These are phyloP conservation scores for Hypoxylon rubiginosum DNA, from an alignment of 2,329 filamentous ascomycete species.

Conservation along the genomic window DNA sequence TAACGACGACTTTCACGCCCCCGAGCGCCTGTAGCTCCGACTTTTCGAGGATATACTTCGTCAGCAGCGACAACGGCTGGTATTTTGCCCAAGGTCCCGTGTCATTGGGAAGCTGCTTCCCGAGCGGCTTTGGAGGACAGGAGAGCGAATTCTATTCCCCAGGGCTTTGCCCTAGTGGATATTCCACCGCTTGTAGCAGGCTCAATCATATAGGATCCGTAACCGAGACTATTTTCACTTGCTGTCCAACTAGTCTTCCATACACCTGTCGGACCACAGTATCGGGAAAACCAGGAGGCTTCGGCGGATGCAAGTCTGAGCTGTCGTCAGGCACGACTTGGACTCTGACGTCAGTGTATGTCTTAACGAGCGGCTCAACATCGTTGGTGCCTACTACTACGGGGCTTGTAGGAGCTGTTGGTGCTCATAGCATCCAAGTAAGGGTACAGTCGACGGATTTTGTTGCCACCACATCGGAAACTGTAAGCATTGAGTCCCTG, in stretches of 20 bases:
- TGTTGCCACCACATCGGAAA: background rate
- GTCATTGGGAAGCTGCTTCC: conserved; percentile 7
- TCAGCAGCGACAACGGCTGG: background rate
- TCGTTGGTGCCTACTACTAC: background rate
- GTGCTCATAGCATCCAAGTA: conserved; percentile 16
- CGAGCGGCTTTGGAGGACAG: background rate
- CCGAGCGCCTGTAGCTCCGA: conserved; percentile 3
- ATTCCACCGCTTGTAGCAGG: conserved; percentile 6
- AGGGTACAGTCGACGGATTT: conserved; percentile 20
- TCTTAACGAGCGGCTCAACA: background rate
- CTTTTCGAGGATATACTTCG: background rate
- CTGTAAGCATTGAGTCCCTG: background rate
- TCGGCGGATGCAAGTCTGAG: conserved; percentile 7
- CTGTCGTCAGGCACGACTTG: background rate
- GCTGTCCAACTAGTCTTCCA: background rate
- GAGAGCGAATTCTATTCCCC: conserved; percentile 9
- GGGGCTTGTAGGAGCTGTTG: background rate
- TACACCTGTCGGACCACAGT: conserved; percentile 4
- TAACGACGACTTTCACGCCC: conserved; percentile 15
- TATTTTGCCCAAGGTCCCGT: conserved; percentile 14
- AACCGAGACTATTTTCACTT: conserved; percentile 15
- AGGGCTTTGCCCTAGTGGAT: conserved; percentile 15
- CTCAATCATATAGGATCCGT: background rate
- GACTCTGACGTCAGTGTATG: conserved; percentile 11
- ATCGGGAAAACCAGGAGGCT: background rate